phyloP scores from a whole-genome alignment of 2,329 filamentous ascomycete species.

The Fusarium nisikadoi region DNA sequence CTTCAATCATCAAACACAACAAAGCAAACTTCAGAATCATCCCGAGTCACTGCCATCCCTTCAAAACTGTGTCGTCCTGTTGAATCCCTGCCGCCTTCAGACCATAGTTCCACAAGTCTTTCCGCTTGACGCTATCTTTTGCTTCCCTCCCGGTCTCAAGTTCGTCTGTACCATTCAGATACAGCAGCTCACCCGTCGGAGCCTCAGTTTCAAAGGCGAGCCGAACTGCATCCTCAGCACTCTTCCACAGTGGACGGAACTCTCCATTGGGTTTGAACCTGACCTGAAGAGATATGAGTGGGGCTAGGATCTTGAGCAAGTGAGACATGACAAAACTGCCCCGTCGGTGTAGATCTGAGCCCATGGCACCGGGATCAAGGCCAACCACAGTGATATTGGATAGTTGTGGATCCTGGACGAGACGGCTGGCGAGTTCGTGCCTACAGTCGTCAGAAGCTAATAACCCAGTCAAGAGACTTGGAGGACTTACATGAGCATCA shows the following conservation, averaged over 20 bases:
- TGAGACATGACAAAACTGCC: conserved; percentile 40
- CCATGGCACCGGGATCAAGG: conserved; percentile 54
- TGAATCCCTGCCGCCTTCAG: conserved; percentile 41
- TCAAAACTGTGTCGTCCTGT: conserved; percentile 42
- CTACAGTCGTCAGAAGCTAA: conserved; percentile 30
- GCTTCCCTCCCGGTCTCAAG: conserved; percentile 45
- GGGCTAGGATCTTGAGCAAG: conserved; percentile 42
- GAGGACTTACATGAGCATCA: conserved; percentile 50
- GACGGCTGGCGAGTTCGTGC: conserved; percentile 50
- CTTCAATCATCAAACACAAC: not conserved
- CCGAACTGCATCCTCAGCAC: conserved; percentile 47
- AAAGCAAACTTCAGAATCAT: not conserved
- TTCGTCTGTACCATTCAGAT: conserved; percentile 50
- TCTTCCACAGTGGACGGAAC: conserved; percentile 47
- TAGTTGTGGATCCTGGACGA: conserved; percentile 48
- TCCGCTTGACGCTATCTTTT: conserved; percentile 45
- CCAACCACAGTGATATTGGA: conserved; percentile 50
- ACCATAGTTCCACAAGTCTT: conserved; percentile 48
- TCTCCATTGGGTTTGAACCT: conserved; percentile 46
- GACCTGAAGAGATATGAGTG: conserved; percentile 38
- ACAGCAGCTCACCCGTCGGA: conserved; percentile 45
- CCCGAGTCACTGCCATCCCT: conserved; percentile 42
- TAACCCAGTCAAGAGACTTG: not conserved
- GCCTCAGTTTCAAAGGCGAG: conserved; percentile 47
- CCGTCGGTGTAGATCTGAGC: conserved; percentile 46